Conservation (phyloP, 2,329 filamentous ascomycete species). For the Stemphylium beticola region DNA sequence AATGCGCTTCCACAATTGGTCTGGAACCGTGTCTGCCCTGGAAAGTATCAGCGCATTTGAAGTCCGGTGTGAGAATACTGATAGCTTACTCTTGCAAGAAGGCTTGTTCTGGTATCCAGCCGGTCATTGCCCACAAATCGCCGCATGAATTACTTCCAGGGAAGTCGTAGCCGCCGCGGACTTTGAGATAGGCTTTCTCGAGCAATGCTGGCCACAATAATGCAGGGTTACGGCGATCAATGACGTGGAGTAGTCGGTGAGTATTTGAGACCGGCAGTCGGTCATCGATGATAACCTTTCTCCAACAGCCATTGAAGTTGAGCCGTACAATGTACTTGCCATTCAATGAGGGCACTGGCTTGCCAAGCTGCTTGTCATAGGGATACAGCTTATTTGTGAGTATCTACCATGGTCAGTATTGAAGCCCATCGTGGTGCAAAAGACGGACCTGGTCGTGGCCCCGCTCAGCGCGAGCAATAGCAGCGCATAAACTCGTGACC, state of each 20-base stretch:
- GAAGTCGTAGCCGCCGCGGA: constrained; percentile 95
- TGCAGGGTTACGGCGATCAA: constrained; percentile 81
- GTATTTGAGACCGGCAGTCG: constrained; percentile 79
- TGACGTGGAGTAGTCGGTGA: constrained; percentile 79
- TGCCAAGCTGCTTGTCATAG: constrained; percentile 62
- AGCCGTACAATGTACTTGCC: constrained; percentile 93
- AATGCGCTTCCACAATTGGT: constrained; percentile 79
- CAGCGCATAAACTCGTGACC: constrained; percentile 90
- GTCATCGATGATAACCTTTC: constrained; percentile 88
- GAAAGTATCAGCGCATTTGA: constrained; percentile 11
- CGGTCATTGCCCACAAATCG: constrained; percentile 88
- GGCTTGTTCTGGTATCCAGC: constrained; percentile 96
- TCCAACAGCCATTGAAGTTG: constrained; percentile 93
- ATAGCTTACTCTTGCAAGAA: constrained; percentile 74
- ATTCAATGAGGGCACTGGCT: constrained; percentile 71
- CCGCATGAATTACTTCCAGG: constrained; percentile 97
- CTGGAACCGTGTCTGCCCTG: constrained; percentile 78
- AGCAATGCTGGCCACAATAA: constrained; percentile 90
- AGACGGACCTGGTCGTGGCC: constrained; percentile 69
- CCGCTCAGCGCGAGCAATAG: constrained; percentile 71
- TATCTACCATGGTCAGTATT: constrained; percentile 58
- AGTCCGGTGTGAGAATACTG: neutral
- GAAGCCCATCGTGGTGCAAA: neutral
- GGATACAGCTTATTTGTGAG: constrained; percentile 78
- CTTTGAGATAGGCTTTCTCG: constrained; percentile 96